These are phyloP conservation scores for Penicillium simplicissimum DNA, from an alignment of 495 filamentous ascomycete species.

Conservation along the genomic window DNA sequence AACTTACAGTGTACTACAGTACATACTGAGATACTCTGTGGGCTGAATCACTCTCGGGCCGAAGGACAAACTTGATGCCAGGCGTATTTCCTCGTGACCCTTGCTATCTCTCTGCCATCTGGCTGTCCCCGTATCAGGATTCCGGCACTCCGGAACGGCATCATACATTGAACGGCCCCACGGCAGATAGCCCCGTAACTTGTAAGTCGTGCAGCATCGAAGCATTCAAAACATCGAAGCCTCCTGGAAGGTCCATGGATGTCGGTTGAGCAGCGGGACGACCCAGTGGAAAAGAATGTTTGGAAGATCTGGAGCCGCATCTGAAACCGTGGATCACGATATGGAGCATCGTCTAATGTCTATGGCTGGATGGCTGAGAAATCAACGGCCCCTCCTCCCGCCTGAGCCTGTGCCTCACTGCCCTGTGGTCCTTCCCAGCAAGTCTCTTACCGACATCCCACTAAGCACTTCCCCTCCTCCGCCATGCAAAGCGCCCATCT, in stretches of 20 bases:
- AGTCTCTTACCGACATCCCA: conserved; percentile 6
- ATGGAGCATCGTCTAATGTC: neutral
- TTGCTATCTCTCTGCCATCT: neutral
- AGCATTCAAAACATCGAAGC: neutral
- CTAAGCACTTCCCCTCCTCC: neutral
- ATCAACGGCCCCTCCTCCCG: neutral
- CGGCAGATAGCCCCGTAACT: neutral
- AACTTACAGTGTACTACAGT: too few relatives aligned
- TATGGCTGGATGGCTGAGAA: conserved; percentile 1
- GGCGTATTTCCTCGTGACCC: neutral
- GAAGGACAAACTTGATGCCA: neutral
- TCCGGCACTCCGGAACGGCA: neutral
- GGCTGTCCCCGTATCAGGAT: neutral
- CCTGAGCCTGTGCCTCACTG: too few relatives aligned
- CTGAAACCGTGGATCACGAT: conserved; percentile 14
- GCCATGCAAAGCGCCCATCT: neutral
- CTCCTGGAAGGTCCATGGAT: neutral
- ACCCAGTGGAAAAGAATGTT: conserved; percentile 13
- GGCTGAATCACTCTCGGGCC: neutral
- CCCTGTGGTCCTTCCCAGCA: conserved; percentile 1
- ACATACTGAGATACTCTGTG: neutral
- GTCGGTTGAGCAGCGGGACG: neutral
- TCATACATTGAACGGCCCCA: neutral
- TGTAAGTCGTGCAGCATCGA: neutral
- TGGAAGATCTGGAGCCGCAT: conserved; percentile 14